Evolutionary conservation across 305 asterid species (phyloP).

Genomic region (Fraxinus velutina): DNA sequence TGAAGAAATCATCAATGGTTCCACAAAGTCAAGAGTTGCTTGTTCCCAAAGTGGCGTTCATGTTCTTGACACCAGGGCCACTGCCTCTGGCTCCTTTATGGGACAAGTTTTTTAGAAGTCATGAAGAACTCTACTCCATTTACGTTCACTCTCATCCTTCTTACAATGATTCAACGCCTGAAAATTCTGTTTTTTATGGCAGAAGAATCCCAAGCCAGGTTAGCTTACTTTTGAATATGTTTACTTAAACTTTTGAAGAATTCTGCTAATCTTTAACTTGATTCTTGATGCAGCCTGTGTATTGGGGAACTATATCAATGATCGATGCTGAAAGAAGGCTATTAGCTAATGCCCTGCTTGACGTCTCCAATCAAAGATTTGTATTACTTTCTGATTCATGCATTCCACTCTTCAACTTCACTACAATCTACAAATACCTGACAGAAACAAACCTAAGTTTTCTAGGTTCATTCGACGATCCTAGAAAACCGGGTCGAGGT

Average conservation of each 20-base stretch:
- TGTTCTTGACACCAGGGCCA: constrained; percentile 71
- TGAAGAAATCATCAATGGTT: constrained; percentile 34
- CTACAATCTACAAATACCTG: constrained; percentile 46
- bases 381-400: constrained; percentile 64
- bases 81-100: constrained; percentile 61
- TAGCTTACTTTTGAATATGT: not conserved
- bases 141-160: constrained; percentile 68
- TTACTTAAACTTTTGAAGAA: not conserved
- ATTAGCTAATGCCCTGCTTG: constrained; percentile 57
- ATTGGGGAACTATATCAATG: constrained; percentile 65
- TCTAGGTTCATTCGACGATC: constrained; percentile 45
- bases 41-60: constrained; percentile 56
- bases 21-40: not conserved
- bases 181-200: constrained; percentile 45
- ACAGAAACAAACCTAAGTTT: constrained; percentile 39
- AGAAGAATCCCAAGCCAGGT: constrained; percentile 71
- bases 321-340: constrained; percentile 64
- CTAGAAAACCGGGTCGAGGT: constrained; percentile 48
- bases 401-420: constrained; percentile 65
- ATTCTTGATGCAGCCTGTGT: constrained; percentile 38
- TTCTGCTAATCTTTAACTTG: not conserved
- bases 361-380: constrained; percentile 51
- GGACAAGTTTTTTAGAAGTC: constrained; percentile 57
- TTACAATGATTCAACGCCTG: constrained; percentile 41
- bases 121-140: constrained; percentile 47